Percentiles rank a stretch among this genome's conserved stretches.
phyloP scores from a whole-genome alignment of 1,284 basidiomycete genomes.

The Schizophyllum commune region DNA sequence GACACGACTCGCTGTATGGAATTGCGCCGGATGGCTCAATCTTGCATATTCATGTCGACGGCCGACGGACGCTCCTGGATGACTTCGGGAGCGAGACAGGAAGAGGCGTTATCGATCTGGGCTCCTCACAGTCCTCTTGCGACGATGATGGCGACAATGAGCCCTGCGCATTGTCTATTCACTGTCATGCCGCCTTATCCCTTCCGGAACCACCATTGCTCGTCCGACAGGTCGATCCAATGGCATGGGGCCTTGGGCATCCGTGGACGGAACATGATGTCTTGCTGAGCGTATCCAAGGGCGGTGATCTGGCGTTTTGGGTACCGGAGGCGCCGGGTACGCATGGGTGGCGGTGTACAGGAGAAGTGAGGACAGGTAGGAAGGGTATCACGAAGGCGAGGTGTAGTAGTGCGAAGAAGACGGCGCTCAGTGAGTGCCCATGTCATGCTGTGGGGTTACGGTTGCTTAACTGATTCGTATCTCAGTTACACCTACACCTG shows the following conservation, averaged over 20 bases:
- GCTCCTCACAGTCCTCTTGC: constrained; percentile 1
- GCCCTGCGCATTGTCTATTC: constrained; percentile 16
- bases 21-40: constrained; percentile 50
- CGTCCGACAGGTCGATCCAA: constrained; percentile 81
- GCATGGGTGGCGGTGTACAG: constrained; percentile 58
- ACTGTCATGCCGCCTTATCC: constrained; percentile 42
- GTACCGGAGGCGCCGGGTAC: constrained; percentile 41
- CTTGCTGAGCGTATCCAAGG: constrained; percentile 65
- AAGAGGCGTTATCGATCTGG: not conserved
- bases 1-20: constrained; percentile 50
- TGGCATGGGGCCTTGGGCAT: constrained; percentile 67
- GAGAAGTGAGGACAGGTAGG: constrained; percentile 66
- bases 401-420: constrained; percentile 87
- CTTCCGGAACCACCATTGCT: constrained; percentile 39
- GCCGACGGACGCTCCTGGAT: constrained; percentile 19
- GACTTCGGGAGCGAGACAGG: not conserved
- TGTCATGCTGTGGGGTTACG: constrained; percentile 4
- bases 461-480: constrained; percentile 1
- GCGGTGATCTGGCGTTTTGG: constrained; percentile 81
- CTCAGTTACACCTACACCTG: constrained; percentile 42
- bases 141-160: not conserved
- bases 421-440: constrained; percentile 55
- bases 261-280: constrained; percentile 55
- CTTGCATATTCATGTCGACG: constrained; percentile 37
- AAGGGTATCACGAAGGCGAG: constrained; percentile 58